These are phyloP conservation scores for Zea mays DNA, from an alignment of 176 grass and related monocot genomes.

Conservation along the genomic window DNA sequence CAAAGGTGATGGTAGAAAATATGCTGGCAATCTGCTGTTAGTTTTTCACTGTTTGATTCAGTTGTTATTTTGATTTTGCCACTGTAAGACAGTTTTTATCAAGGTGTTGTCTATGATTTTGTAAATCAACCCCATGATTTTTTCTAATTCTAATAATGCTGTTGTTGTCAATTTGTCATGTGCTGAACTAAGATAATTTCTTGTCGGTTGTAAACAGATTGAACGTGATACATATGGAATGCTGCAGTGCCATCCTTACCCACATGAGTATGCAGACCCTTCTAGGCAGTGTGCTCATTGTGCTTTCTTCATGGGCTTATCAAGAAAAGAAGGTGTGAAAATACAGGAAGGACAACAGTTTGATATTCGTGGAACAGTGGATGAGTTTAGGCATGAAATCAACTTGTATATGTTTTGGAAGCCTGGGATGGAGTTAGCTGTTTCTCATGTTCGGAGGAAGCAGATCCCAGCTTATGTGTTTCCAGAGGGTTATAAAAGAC, in stretches of 20 bases:
- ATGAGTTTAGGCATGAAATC: constrained; percentile 84
- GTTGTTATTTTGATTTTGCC: neutral
- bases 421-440: constrained; percentile 89
- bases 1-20: neutral
- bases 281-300: constrained; percentile 79
- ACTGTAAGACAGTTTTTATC: neutral
- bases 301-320: constrained; percentile 97
- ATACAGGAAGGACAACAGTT: constrained; percentile 96
- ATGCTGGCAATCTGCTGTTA: neutral
- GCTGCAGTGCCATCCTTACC: constrained; percentile 97
- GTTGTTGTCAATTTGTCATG: neutral
- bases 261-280: constrained; percentile 73
- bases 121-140: neutral
- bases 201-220: constrained; percentile 55
- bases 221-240: constrained; percentile 90
- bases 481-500: constrained; percentile 77
- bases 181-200: constrained; percentile 8
- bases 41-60: neutral
- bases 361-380: constrained; percentile 95
- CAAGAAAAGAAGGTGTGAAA: constrained; percentile 83
- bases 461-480: constrained; percentile 88
- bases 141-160: neutral
- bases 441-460: constrained; percentile 92
- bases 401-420: constrained; percentile 89
- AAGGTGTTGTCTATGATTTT: neutral